Percentiles rank a stretch among this genome's conserved stretches.
These are phyloP conservation scores for Lanmaoa pseudosensibilis DNA, from an alignment of 768 basidiomycete genomes.

Conservation along the genomic window DNA sequence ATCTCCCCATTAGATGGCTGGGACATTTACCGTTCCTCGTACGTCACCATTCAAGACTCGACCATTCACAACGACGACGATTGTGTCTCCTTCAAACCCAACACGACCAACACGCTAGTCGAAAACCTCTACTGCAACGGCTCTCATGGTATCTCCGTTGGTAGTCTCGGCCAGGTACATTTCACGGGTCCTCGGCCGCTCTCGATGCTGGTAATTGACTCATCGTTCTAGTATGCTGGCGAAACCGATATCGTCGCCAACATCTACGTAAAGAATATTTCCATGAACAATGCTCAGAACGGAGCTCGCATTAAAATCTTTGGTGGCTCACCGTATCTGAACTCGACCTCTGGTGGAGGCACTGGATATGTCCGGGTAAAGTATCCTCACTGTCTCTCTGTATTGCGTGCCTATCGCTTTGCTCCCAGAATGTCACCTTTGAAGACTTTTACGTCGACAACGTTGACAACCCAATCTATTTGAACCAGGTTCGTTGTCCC, in stretches of 20 bases:
- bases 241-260: slow-evolving; percentile 46
- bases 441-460: slow-evolving; percentile 32
- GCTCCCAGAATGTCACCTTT: slow-evolving; percentile 24
- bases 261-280: slow-evolving; percentile 42
- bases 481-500: slow-evolving; percentile 33
- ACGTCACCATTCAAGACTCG: slow-evolving; percentile 37
- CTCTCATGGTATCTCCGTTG: slow-evolving; percentile 46
- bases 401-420: neutral
- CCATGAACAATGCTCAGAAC: slow-evolving; percentile 47
- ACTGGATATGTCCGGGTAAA: slow-evolving; percentile 41
- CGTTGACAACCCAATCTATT: slow-evolving; percentile 44
- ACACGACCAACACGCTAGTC: slow-evolving; percentile 42
- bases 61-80: slow-evolving; percentile 45
- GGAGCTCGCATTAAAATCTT: slow-evolving; percentile 56
- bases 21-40: slow-evolving; percentile 46
- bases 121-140: slow-evolving; percentile 43
- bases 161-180: slow-evolving; percentile 43
- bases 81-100: slow-evolving; percentile 31
- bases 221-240: slow-evolving; percentile 32
- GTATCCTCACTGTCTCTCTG: neutral
- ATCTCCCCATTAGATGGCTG: slow-evolving; percentile 38
- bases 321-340: slow-evolving; percentile 42
- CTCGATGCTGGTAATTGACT: neutral
- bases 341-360: slow-evolving; percentile 43
- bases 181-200: neutral